Percentiles rank a stretch among this genome's conserved stretches.
phyloP scores from a whole-genome alignment of 768 basidiomycete genomes.

The Tephrocybe sp. region DNA sequence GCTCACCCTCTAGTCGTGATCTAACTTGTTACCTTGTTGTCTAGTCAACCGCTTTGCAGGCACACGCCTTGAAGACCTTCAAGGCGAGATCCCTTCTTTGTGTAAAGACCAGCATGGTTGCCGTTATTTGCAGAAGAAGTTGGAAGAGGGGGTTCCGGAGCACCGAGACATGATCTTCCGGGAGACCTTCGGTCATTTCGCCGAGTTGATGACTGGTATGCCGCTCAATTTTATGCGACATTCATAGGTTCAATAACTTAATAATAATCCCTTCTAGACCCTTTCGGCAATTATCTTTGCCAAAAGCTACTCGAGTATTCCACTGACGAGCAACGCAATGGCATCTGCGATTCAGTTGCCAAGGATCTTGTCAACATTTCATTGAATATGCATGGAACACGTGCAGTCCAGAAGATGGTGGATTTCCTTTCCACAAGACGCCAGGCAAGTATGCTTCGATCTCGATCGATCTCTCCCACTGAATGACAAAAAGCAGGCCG shows the following conservation, averaged over 20 bases:
- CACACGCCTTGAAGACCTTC: conserved; percentile 90
- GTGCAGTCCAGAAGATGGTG: conserved; percentile 99
- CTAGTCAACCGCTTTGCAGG: conserved; percentile 96
- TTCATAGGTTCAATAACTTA: background rate
- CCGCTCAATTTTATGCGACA: conserved; percentile 5
- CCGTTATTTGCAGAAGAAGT: conserved; percentile 96
- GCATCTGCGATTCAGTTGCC: conserved; percentile 96
- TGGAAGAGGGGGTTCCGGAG: conserved; percentile 93
- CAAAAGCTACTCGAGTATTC: conserved; percentile 97
- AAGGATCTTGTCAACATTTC: conserved; percentile 97
- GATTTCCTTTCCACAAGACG: conserved; percentile 95
- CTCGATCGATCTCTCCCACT: conserved; percentile 43
- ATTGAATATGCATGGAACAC: conserved; percentile 99
- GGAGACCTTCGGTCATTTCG: conserved; percentile 96
- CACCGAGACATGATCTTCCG: conserved; percentile 99
- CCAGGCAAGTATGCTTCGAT: conserved; percentile 62
- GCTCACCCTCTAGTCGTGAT: background rate
- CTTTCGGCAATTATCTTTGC: conserved; percentile 98
- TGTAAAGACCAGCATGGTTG: conserved; percentile 99
- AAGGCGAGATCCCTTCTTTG: conserved; percentile 88
- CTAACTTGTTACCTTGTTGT: conserved; percentile 12
- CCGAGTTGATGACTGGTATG: conserved; percentile 95
- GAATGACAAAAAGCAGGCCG: conserved; percentile 61
- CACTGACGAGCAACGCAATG: conserved; percentile 94
- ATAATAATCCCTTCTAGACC: conserved; percentile 50